Percentiles rank a stretch among this genome's conserved stretches.
Evolutionary conservation across 306 rosid species (phyloP).

Genomic region (Acacia confusa): DNA sequence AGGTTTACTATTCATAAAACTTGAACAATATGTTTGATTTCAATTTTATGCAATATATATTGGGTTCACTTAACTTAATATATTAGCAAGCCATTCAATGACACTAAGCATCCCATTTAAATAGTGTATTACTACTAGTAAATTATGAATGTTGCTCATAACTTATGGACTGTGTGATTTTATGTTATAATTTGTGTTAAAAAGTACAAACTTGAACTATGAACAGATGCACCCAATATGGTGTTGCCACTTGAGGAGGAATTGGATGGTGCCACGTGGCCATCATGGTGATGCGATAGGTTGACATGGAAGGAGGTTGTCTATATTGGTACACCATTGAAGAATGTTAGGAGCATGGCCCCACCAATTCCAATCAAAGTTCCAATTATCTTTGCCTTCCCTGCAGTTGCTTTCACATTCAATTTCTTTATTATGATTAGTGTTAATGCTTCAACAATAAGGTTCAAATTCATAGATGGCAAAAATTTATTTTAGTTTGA

Average conservation of each 20-base stretch:
- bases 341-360: constrained; percentile 56
- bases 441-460: neutral
- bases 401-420: constrained; percentile 31
- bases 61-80: no score
- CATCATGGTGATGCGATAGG: constrained; percentile 19
- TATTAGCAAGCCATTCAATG: no score
- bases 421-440: constrained; percentile 40
- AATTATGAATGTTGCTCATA: no score
- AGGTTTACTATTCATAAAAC: no score
- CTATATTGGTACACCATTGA: constrained; percentile 42
- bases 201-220: constrained; percentile 42
- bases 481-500: no score
- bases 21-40: no score
- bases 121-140: no score
- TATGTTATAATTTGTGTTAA: no score
- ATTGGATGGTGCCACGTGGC: neutral
- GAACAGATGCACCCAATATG: neutral
- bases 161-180: neutral
- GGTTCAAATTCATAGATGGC: neutral
- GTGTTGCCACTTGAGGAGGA: neutral
- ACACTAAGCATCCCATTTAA: no score
- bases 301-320: constrained; percentile 29
- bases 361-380: constrained; percentile 48
- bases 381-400: constrained; percentile 53
- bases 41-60: no score